Base-by-base conservation (phyloP, 352 stramenopile genomes). In the Pythium oligandrum region DNA sequence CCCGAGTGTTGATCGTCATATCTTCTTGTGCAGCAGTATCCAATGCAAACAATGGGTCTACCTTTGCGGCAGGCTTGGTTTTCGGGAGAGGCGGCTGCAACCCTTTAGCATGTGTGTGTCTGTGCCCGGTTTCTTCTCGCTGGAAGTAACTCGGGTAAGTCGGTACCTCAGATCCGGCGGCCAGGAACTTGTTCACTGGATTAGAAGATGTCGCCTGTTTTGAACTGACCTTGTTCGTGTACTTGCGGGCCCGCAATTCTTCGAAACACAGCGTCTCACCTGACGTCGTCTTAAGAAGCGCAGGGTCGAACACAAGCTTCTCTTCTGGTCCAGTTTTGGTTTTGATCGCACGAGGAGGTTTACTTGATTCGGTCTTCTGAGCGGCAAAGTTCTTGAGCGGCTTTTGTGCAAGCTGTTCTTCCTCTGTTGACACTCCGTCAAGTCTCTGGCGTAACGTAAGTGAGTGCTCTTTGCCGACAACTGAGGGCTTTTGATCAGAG, bases 1-100 rank as follows among this genome's bases (percentile, higher is more conserved):
- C 62, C 45, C 78, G 78, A 54, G 84, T 95, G 54, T 90, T 95
- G 51, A 95, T 93, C 11, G 84, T 95, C 71, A 95, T 82, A 53
- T 95, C 83, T 59, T 95, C 82, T 73, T 89, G 74, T 3, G 70
- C 78, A 36, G 68, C 71, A 33, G 67, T 63, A 31, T 75, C 57
- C 6, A 71, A 40, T 40, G 49, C 57, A 5, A 44, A 48, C 30
- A 53, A 30, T n/a, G 32, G 12, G 4, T 47, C 31, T 39, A 43
- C 38, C 12, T 68, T 59, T 3, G 48, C 66, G 9, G 60, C 44
- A 12, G 55, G 40, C 4, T 48, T 52, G 38, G 7, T 12, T 12
- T 8, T 12, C 7, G 7, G 7, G 7, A 12, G 38, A 8, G 7
- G 38, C 12, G 38, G 7, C 38, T 42, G 38, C 12, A 42, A 42